phyloP scores from a whole-genome alignment of 441 rosid species.

The Brassica hybrid region DNA sequence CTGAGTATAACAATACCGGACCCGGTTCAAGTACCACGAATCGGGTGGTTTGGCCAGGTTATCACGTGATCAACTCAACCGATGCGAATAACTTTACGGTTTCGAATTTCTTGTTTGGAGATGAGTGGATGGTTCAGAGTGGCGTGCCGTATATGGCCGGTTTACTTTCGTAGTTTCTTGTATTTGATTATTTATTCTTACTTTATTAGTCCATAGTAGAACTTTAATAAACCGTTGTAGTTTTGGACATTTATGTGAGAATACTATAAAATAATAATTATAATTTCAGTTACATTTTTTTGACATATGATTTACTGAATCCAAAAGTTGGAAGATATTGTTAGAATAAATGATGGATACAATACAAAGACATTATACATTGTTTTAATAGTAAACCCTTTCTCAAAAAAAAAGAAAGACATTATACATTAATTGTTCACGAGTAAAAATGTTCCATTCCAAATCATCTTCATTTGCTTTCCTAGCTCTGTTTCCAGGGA shows the following conservation, averaged over 20 bases:
- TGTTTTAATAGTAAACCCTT: neutral
- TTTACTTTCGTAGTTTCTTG: slow-evolving; percentile 37
- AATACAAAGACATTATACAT: neutral
- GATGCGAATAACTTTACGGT: slow-evolving; percentile 68
- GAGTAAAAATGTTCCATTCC: too few species aligned
- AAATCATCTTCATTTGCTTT: neutral
- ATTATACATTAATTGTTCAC: too few species aligned
- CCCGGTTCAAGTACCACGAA: slow-evolving; percentile 53
- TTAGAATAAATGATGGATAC: neutral
- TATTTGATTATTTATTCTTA: slow-evolving; percentile 12
- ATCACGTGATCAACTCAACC: slow-evolving; percentile 52
- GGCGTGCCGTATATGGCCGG: slow-evolving; percentile 63
- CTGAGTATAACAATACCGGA: slow-evolving; percentile 70
- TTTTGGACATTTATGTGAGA: slow-evolving; percentile 7
- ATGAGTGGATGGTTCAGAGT: slow-evolving; percentile 71
- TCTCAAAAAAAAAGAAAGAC: too few species aligned
- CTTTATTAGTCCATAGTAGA: slow-evolving; percentile 2
- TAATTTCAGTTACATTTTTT: neutral
- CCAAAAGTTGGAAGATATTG: neutral
- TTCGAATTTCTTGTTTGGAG: slow-evolving; percentile 58
- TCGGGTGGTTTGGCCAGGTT: slow-evolving; percentile 72
- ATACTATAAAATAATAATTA: neutral
- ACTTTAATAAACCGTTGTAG: neutral
- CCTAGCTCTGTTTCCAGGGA: neutral
- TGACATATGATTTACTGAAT: neutral